phyloP scores from a whole-genome alignment of 2,329 filamentous ascomycete species.

The Pleomassaria siparia region DNA sequence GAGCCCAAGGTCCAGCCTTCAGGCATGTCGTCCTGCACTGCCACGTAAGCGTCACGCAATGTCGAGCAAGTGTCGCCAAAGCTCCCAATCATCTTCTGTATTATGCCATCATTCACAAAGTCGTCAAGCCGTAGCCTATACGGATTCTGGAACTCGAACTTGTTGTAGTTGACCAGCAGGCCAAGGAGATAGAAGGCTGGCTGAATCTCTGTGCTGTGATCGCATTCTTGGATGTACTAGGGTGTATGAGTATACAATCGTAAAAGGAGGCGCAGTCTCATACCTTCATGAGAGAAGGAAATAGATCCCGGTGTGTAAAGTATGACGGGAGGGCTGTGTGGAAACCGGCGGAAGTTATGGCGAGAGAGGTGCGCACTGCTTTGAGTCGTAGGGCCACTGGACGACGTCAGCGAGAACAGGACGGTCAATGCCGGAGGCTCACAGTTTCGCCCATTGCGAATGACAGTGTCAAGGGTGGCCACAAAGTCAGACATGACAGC shows the following conservation, averaged over 20 bases:
- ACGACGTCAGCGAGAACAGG: conserved; percentile 18
- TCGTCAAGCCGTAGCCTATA: conserved; percentile 90
- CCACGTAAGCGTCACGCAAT: conserved; percentile 75
- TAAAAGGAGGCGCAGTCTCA: neutral
- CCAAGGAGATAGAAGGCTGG: conserved; percentile 82
- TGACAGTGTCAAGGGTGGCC: conserved; percentile 75
- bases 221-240: conserved; percentile 79
- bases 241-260: conserved; percentile 6
- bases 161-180: conserved; percentile 95
- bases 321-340: conserved; percentile 93
- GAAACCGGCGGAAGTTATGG: conserved; percentile 89
- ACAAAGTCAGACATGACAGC: conserved; percentile 87
- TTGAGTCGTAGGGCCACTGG: conserved; percentile 74
- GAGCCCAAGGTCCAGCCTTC: conserved; percentile 84
- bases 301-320: conserved; percentile 91
- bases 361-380: conserved; percentile 78
- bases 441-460: conserved; percentile 74
- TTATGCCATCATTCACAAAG: conserved; percentile 89
- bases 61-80: conserved; percentile 71
- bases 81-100: conserved; percentile 76
- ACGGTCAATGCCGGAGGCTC: conserved; percentile 41
- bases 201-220: conserved; percentile 61
- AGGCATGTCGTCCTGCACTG: conserved; percentile 85
- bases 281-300: conserved; percentile 93
- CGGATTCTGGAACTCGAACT: conserved; percentile 97